These are phyloP conservation scores for Asterionellopsis glacialis DNA, from an alignment of 108 stramenopile genomes.

Conservation along the genomic window DNA sequence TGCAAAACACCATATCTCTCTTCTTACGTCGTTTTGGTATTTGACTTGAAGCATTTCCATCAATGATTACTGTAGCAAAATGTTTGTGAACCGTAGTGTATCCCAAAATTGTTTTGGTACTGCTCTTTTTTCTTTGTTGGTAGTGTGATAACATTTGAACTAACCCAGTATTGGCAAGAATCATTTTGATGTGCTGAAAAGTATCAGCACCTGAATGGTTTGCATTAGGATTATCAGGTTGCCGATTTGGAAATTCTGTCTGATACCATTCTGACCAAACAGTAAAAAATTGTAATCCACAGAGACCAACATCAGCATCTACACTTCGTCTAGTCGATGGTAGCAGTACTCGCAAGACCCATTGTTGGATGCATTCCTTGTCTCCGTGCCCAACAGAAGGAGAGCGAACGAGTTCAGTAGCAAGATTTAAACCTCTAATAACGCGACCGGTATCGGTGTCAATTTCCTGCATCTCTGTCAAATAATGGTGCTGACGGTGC, in stretches of 20 bases:
- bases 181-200: slow-evolving; percentile 10
- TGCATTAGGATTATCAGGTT: background rate
- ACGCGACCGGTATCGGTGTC: background rate
- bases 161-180: slow-evolving; percentile 9
- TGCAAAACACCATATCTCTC: background rate
- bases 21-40: background rate
- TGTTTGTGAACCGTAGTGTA: background rate
- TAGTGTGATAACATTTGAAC: slow-evolving; percentile 3
- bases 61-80: background rate
- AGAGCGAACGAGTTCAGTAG: slow-evolving; percentile 1
- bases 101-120: background rate
- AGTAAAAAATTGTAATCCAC: slow-evolving; percentile 6
- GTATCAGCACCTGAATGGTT: background rate
- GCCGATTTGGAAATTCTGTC: background rate
- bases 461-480: background rate
- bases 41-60: background rate
- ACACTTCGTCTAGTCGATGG: slow-evolving; percentile 11
- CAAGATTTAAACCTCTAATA: slow-evolving; percentile 5
- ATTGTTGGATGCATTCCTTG: slow-evolving; percentile 10
- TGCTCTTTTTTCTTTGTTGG: background rate
- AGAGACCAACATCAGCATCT: slow-evolving; percentile 4
- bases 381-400: background rate
- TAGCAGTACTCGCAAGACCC: slow-evolving; percentile 8
- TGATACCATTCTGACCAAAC: background rate
- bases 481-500: background rate